Conservation (phyloP, 2,329 filamentous ascomycete genomes). For the Lasiodiplodia theobromae region DNA sequence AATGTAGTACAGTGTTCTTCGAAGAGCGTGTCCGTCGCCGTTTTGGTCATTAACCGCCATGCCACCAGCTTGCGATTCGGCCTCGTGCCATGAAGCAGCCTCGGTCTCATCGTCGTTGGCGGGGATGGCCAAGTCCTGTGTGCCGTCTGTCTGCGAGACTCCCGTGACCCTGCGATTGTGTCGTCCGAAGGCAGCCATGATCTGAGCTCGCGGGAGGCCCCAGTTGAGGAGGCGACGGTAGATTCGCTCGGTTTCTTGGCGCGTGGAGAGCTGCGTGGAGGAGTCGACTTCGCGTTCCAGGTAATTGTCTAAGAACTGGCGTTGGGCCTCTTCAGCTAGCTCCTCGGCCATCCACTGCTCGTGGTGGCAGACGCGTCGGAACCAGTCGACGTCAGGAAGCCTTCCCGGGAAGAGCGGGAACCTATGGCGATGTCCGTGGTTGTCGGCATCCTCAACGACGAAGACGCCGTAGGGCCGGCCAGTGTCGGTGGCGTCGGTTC, state of each 20-base stretch:
- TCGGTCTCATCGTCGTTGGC: slow-evolving; percentile 32
- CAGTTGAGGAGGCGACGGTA: slow-evolving; percentile 18
- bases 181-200: slow-evolving; percentile 11
- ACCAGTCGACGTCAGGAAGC: slow-evolving; percentile 21
- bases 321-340: slow-evolving; percentile 22
- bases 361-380: slow-evolving; percentile 18
- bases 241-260: slow-evolving; percentile 3
- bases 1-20: slow-evolving; percentile 86
- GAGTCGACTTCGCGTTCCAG: slow-evolving; percentile 18
- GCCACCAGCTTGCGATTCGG: background rate
- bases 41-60: slow-evolving; percentile 49
- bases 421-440: slow-evolving; percentile 17
- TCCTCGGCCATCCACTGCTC: slow-evolving; percentile 18
- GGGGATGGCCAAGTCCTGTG: slow-evolving; percentile 3
- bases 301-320: slow-evolving; percentile 24
- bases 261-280: background rate
- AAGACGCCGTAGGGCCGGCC: slow-evolving; percentile 18
- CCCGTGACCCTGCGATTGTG: slow-evolving; percentile 12
- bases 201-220: slow-evolving; percentile 19
- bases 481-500: background rate
- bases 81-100: slow-evolving; percentile 39
- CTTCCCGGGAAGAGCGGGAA: slow-evolving; percentile 21
- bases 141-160: slow-evolving; percentile 13
- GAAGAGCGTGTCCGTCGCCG: slow-evolving; percentile 75
- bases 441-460: slow-evolving; percentile 20